A percentile compares a stretch with the other conserved stretches of the same genome.
These are phyloP conservation scores for Myriosclerotinia duriaeana DNA, from an alignment of 2,329 filamentous ascomycete species.

Conservation along the genomic window DNA sequence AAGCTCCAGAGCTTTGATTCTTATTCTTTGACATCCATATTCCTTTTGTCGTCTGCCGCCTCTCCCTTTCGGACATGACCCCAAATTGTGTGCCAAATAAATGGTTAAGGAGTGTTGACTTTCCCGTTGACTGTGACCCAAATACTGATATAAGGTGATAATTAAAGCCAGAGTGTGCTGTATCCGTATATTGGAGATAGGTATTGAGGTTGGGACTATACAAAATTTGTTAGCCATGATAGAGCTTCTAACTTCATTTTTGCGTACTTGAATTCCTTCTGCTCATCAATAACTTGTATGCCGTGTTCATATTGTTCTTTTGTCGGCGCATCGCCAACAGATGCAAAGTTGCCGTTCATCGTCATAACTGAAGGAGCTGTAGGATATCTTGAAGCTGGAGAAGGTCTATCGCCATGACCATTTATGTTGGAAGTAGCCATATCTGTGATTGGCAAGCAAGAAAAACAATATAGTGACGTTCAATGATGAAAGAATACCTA, in stretches of 20 bases:
- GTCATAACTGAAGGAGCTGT: constrained; percentile 41
- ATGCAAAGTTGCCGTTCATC: constrained; percentile 81
- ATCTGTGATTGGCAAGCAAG: constrained; percentile 22
- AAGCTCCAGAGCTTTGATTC: constrained; percentile 50
- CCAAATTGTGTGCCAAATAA: constrained; percentile 95
- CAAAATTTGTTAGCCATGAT: constrained; percentile 29
- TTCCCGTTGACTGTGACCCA: constrained; percentile 96
- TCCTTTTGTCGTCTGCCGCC: constrained; percentile 95
- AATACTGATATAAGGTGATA: constrained; percentile 99
- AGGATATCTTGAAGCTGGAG: constrained; percentile 36
- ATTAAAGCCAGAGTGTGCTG: constrained; percentile 91
- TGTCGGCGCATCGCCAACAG: constrained; percentile 64
- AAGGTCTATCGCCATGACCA: constrained; percentile 35
- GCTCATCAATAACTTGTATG: constrained; percentile 93
- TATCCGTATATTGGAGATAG: constrained; percentile 77
- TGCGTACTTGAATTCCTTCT: constrained; percentile 92
- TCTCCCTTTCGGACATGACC: constrained; percentile 94
- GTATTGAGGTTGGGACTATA: constrained; percentile 71
- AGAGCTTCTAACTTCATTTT: constrained; percentile 11
- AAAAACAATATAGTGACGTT: constrained; percentile 17
- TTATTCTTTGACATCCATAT: constrained; percentile 99
- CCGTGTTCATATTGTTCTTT: constrained; percentile 81
- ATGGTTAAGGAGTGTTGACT: constrained; percentile 93
- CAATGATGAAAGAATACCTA: constrained; percentile 10
- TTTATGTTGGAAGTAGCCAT: constrained; percentile 36